phyloP scores from a whole-genome alignment of 31 red algal species.

The Endocladia muricata region DNA sequence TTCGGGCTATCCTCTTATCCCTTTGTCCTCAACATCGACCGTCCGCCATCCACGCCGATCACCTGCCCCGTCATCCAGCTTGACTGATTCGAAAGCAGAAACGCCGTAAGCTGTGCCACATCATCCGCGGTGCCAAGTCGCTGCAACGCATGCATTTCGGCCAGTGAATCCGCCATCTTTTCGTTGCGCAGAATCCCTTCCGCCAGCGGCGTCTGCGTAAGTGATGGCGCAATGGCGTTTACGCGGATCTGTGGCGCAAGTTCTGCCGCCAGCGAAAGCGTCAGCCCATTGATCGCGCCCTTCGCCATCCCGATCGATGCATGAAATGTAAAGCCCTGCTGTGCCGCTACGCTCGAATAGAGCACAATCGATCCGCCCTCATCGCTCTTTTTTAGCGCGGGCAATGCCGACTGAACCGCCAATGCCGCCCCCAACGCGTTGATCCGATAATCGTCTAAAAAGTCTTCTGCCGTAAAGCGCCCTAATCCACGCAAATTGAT shows the following conservation, averaged over 20 bases:
- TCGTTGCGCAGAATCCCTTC: neutral
- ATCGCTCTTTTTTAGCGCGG: neutral
- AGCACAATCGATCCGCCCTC: neutral
- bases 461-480: neutral
- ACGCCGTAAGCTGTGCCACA: neutral
- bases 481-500: neutral
- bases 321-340: neutral
- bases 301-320: neutral
- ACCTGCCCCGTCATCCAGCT: no score
- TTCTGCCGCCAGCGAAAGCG: neutral
- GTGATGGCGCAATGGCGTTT: constrained; percentile 3
- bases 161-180: neutral
- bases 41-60: no score
- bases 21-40: no score
- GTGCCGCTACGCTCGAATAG: neutral
- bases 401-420: neutral
- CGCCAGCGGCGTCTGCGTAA: constrained; percentile 8
- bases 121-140: neutral
- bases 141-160: neutral
- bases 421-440: neutral
- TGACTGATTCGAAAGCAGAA: constrained; percentile 2
- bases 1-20: no score
- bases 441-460: constrained; percentile 6
- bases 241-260: neutral
- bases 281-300: constrained; percentile 3